Base-by-base conservation (phyloP, 129 eudicot genomes). In the Gnaphalium uliginosum region DNA sequence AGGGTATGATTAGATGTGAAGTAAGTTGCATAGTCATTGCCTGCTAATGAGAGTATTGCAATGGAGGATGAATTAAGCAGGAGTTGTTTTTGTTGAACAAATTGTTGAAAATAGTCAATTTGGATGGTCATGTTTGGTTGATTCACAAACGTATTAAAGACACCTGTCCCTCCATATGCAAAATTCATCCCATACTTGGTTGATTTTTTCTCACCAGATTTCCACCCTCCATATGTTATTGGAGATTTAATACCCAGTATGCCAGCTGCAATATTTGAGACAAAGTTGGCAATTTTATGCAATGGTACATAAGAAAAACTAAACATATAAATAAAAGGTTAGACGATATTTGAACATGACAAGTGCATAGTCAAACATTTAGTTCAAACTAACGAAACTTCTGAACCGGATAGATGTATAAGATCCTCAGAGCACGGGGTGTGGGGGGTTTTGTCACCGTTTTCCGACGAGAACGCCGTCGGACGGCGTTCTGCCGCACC, bases 101-200 rank as follows among this genome's bases (percentile, higher is more conserved):
- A 84, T 24, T 83, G 75, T 73, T 89, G 81, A 69, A 92, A 87
- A 37, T 79, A 64, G 74, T 89, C 81, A 25, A 92, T 87, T 74
- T 92, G 97, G 32, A 90, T 74, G 4, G 90, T 87, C 92, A 92
- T 87, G 85, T 92, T 92, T 80, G 97, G 96, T 69, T 83, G 76
- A 53, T 77, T 59, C 59, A 79, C 87, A 58, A 83, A 35, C 59
- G 97, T 92, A 66, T 83, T 68, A 61, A 92, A 92, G 23, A 92
- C 96, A 51, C 97, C 96, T 17, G 92, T 89, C 73, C 97, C 97
- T 83, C 97, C 97, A 71, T 87, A 80, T 6, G 97, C 97, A 73
- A 92, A 92, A 74, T 92, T 92, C 63, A 92, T 78, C 37, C 97
- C 96, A 68, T 77, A 57, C 26, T 56, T 69, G 10, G 78, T 13